These are phyloP conservation scores for Zea mays DNA, from an alignment of 176 grass and related monocot species.

Conservation along the genomic window DNA sequence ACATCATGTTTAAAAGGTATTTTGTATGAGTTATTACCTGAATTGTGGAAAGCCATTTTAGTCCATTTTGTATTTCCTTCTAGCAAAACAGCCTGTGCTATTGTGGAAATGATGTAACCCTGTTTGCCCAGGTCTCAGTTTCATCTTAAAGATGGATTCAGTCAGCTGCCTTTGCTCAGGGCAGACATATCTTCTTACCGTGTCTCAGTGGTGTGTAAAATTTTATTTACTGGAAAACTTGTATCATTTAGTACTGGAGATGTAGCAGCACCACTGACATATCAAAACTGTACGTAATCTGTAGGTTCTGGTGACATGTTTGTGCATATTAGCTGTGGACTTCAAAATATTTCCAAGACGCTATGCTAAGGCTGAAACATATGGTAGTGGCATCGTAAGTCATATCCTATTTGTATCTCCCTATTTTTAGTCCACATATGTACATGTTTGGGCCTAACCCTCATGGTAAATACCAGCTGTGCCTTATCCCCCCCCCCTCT, in stretches of 20 bases:
- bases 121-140: conserved; percentile 42
- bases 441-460: too few species aligned
- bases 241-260: conserved; percentile 14
- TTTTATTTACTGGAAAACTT: conserved; percentile 12
- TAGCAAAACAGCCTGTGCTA: background rate
- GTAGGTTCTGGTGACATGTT: conserved; percentile 88
- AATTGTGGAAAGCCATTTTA: conserved; percentile 13
- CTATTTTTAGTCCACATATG: too few species aligned
- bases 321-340: conserved; percentile 93
- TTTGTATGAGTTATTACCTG: conserved; percentile 12
- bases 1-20: conserved; percentile 61
- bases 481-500: too few species aligned
- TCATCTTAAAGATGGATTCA: conserved; percentile 41
- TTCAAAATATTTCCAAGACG: conserved; percentile 87
- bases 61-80: conserved; percentile 32
- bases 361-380: conserved; percentile 95
- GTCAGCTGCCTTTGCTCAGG: conserved; percentile 47
- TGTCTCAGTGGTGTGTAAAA: conserved; percentile 75
- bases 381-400: conserved; percentile 85
- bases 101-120: conserved; percentile 14
- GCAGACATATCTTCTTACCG: conserved; percentile 75
- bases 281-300: conserved; percentile 15
- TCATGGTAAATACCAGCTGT: too few species aligned
- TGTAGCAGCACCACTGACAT: conserved; percentile 1
- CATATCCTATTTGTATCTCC: background rate